These are phyloP conservation scores for Kentomonas sorsogonicus DNA, from an alignment of 208 protist genomes.

Conservation along the genomic window DNA sequence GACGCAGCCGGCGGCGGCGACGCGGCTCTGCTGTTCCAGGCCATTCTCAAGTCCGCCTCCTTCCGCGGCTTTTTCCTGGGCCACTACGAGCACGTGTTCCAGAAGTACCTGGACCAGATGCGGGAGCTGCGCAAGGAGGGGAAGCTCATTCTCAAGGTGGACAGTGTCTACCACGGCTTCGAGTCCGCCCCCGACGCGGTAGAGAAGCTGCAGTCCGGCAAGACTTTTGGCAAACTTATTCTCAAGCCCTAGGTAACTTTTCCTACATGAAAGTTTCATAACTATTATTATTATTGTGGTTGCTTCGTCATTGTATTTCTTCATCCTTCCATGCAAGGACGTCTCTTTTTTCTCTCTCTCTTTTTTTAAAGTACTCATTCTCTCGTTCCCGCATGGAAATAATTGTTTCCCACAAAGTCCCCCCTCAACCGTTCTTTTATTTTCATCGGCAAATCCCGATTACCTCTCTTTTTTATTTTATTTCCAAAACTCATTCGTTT, in stretches of 20 bases:
- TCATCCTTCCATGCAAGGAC: background rate
- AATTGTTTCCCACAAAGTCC: no score
- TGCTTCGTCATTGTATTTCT: background rate
- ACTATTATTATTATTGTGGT: background rate
- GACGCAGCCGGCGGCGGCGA: constrained; percentile 4
- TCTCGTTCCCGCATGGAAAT: no score
- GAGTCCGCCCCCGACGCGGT: background rate
- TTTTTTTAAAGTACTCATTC: no score
- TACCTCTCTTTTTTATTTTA: no score
- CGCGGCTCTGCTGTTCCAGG: constrained; percentile 8
- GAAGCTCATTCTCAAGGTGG: no score
- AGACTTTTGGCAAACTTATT: background rate
- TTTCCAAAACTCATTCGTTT: no score
- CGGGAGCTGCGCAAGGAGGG: background rate
- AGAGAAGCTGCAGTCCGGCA: background rate
- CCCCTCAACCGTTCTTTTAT: no score
- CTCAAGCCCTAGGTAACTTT: no score
- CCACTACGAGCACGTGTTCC: background rate
- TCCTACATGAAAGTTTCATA: no score
- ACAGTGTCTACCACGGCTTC: background rate
- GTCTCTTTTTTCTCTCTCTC: no score
- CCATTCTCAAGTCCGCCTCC: constrained; percentile 6
- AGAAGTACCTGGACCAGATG: background rate
- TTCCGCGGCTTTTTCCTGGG: background rate
- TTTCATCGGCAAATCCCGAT: no score